Evolutionary conservation across 345 rosid species (phyloP), one percentile per base, ranked within the genome.

Genomic region (Salix exigua): DNA sequence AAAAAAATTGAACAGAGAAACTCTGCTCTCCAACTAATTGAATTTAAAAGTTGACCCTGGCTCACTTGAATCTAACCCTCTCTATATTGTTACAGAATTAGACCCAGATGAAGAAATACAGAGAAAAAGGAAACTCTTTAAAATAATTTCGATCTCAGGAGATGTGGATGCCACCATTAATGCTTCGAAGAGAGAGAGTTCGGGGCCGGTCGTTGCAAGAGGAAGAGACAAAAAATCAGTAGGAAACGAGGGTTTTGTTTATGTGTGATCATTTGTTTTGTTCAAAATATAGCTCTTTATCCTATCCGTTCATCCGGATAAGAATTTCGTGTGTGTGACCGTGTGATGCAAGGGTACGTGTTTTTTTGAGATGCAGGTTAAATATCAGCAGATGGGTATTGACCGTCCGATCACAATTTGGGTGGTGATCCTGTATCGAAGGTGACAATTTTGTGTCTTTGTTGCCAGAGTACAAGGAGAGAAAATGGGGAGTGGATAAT

Each of bases 61-160:
- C 63, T 58, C 18, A 6, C 38, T 28, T 11, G 19, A 58, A 28
- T 33, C 80, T 30, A 70, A 44, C 70, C 64, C 48, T 64, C 18
- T 61, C 25, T 58, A 69, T 58, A 69, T 69, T 7, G 63, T 25
- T 72, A 72, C 23, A 58, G 79, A 58, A 76, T 55, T 38, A 23
- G 63, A 55, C 77, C 71, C 83, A 44, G 67, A 65, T 26, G 64
- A 46, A 12, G 64, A 69, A 68, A 71, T 35, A 63, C 53, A 38
- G 23, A 65, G 13, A 66, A 61, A 44, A 40, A 0, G 16, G 6
- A 70, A 51, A n/a, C 61, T 50, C 63, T 46, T 31, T 30, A 2
- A 10, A 31, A 11, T 2, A 75, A 75, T 64, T 61, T 75, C 25
- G n/a, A 19, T 14, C 19, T 31, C 33, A 61, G 63, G 68, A 38